These are phyloP conservation scores for Yamadazyma spencermartinsiae DNA, from an alignment of 1,139 yeast species.

Conservation along the genomic window DNA sequence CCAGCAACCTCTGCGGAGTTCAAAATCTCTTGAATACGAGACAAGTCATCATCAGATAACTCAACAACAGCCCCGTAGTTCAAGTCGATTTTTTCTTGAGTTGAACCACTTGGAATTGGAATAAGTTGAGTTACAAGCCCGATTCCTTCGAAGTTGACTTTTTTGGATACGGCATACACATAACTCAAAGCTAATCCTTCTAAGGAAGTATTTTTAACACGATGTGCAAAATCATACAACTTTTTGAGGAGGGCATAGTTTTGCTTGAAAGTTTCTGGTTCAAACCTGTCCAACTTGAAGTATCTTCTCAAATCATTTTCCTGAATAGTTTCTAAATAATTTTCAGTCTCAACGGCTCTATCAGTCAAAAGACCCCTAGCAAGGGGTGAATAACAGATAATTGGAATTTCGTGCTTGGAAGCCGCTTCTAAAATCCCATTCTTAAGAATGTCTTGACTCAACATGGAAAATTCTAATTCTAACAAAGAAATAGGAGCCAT, in stretches of 20 bases:
- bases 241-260: slow-evolving; percentile 49
- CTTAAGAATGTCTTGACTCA: slow-evolving; percentile 53
- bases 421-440: slow-evolving; percentile 61
- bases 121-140: slow-evolving; percentile 54
- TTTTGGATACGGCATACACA: slow-evolving; percentile 47
- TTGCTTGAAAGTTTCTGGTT: slow-evolving; percentile 51
- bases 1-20: slow-evolving; percentile 17
- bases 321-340: slow-evolving; percentile 5
- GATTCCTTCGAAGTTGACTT: slow-evolving; percentile 29
- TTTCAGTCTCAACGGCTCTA: slow-evolving; percentile 38
- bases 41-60: slow-evolving; percentile 54
- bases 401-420: slow-evolving; percentile 48
- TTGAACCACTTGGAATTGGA: slow-evolving; percentile 77
- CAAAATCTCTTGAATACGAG: slow-evolving; percentile 43
- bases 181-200: slow-evolving; percentile 77
- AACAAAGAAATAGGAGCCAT: slow-evolving; percentile 58
- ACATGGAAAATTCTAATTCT: slow-evolving; percentile 73
- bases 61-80: slow-evolving; percentile 48
- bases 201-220: slow-evolving; percentile 27
- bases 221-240: slow-evolving; percentile 49
- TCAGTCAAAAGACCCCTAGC: slow-evolving; percentile 78
- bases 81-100: slow-evolving; percentile 56
- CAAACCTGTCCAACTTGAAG: slow-evolving; percentile 53
- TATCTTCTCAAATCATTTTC: slow-evolving; percentile 44
- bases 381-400: slow-evolving; percentile 78